Conservation (phyloP, 352 stramenopile species). For the Lagenidium giganteum region DNA sequence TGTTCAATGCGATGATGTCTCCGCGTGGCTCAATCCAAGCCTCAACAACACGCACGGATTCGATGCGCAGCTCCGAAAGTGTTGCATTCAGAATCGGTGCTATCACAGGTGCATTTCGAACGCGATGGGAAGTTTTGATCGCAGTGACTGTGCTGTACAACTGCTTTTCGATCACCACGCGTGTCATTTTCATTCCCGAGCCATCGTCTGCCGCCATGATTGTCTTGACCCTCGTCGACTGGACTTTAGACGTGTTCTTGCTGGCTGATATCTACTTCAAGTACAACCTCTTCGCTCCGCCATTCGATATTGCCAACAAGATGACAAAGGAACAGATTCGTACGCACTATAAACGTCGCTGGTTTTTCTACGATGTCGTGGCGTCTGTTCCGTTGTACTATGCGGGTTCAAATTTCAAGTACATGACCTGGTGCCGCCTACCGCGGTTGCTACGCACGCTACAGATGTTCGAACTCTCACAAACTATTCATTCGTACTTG, state of each 20-base stretch:
- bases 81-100: background rate
- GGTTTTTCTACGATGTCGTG: conserved; percentile 19
- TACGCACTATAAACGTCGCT: conserved; percentile 17
- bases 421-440: conserved; percentile 29
- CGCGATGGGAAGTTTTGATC: conserved; percentile 22
- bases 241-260: conserved; percentile 17
- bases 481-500: conserved; percentile 23
- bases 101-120: conserved; percentile 15
- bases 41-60: background rate
- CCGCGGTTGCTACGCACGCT: conserved; percentile 21
- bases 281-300: conserved; percentile 17
- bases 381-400: conserved; percentile 28
- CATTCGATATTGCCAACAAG: conserved; percentile 10
- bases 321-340: conserved; percentile 15
- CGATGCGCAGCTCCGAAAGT: background rate
- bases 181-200: conserved; percentile 14
- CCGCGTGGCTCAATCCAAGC: too few relatives aligned
- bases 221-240: conserved; percentile 19
- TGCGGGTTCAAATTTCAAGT: conserved; percentile 19
- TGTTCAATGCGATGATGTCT: too few relatives aligned
- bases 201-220: conserved; percentile 16
- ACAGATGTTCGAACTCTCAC: conserved; percentile 19
- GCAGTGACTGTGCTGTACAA: conserved; percentile 27
- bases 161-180: conserved; percentile 23
- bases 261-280: conserved; percentile 34